These are phyloP conservation scores for Tilletiopsis washingtonensis DNA, from an alignment of 1,284 basidiomycete species.

Conservation along the genomic window DNA sequence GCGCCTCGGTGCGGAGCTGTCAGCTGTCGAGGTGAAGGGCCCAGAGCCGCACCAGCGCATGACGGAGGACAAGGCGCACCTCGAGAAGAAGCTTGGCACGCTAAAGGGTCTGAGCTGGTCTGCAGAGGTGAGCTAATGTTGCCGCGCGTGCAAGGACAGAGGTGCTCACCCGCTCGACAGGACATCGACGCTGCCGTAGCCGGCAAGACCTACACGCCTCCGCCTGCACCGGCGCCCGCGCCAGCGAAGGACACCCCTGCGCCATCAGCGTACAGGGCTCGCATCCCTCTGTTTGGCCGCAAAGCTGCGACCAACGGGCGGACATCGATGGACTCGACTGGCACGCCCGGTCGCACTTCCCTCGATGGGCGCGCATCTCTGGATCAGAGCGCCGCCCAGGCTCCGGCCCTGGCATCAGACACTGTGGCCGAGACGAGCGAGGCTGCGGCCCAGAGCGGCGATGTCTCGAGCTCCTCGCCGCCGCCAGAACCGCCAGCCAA, in stretches of 20 bases:
- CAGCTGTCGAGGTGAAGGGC: constrained; percentile 21
- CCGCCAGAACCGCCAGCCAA: not conserved
- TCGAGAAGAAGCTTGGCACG: constrained; percentile 25
- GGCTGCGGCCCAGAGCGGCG: too few relatives aligned
- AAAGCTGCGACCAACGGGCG: not conserved
- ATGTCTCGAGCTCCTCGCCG: too few relatives aligned
- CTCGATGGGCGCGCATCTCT: not conserved
- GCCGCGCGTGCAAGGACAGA: not conserved
- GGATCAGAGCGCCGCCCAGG: not conserved
- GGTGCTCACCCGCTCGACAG: not conserved
- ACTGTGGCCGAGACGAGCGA: not conserved
- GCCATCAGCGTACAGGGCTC: not conserved
- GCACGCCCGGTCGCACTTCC: too few relatives aligned
- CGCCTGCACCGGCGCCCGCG: constrained; percentile 3
- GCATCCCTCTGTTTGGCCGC: constrained; percentile 3
- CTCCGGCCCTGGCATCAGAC: not conserved
- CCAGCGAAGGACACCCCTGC: not conserved
- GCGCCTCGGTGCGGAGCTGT: constrained; percentile 28
- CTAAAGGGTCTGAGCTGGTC: constrained; percentile 35
- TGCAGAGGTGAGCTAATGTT: constrained; percentile 11
- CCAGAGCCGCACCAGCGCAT: constrained; percentile 19
- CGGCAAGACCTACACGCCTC: constrained; percentile 10
- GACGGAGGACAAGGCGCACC: constrained; percentile 20
- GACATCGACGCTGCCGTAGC: not conserved
- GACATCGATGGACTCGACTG: constrained; percentile 1